Evolutionary conservation across 805 yeast species (phyloP).

Genomic region (Zygosaccharomyces gambellarensis): DNA sequence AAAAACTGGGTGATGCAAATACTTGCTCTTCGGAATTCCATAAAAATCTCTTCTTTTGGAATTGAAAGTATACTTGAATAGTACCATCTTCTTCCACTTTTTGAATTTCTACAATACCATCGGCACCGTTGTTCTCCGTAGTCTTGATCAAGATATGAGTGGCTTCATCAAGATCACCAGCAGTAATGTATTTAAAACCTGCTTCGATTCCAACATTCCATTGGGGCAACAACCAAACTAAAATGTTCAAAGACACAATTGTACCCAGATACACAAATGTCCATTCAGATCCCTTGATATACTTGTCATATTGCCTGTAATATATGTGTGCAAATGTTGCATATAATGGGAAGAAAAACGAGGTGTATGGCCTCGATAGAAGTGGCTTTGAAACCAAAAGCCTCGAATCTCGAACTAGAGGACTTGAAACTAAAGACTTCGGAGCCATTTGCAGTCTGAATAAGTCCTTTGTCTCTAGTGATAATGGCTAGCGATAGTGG

Average conservation of each 20-base stretch:
- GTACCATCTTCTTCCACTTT: constrained; percentile 54
- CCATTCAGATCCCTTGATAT: constrained; percentile 91
- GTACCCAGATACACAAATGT: constrained; percentile 82
- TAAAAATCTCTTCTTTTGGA: constrained; percentile 88
- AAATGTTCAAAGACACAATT: constrained; percentile 63
- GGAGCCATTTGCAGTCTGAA: constrained; percentile 15
- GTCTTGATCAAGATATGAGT: constrained; percentile 71
- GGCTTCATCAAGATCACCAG: constrained; percentile 55
- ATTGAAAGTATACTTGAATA: constrained; percentile 64
- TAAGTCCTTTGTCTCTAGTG: constrained; percentile 1
- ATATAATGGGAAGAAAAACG: constrained; percentile 76
- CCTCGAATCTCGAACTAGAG: constrained; percentile 66
- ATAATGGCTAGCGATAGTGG: background rate
- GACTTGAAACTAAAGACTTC: constrained; percentile 54
- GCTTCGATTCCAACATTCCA: constrained; percentile 79
- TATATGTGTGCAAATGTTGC: constrained; percentile 69
- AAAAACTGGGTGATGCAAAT: constrained; percentile 79
- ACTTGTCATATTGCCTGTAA: constrained; percentile 63
- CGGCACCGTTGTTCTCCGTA: constrained; percentile 78
- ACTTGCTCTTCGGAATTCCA: constrained; percentile 48
- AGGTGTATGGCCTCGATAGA: constrained; percentile 65
- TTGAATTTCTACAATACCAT: constrained; percentile 66
- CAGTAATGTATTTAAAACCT: constrained; percentile 60
- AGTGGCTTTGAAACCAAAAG: constrained; percentile 65
- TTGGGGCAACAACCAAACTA: constrained; percentile 85